Evolutionary conservation across 768 basidiomycete species (phyloP).

Genomic region (Dacryopinax spathularia): DNA sequence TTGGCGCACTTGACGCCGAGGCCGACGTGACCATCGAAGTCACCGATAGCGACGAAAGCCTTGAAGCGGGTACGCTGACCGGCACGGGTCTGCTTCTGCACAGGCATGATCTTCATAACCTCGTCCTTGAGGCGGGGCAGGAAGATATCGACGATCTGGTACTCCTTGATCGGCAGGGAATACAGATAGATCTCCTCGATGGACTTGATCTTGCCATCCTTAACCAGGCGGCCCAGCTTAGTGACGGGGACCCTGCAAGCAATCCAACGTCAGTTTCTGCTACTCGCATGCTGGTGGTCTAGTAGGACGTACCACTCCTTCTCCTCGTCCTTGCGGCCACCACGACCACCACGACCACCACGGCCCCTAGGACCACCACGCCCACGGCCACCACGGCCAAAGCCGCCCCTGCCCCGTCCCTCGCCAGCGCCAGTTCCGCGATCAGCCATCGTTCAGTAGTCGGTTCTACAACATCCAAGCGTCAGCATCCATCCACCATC

Average conservation of each 20-base stretch:
- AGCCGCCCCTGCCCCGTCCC: slow-evolving; percentile 75
- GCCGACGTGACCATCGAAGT: slow-evolving; percentile 96
- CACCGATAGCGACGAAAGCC: slow-evolving; percentile 98
- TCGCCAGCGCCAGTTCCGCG: slow-evolving; percentile 43
- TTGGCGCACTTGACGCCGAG: slow-evolving; percentile 99
- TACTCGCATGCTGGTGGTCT: not conserved
- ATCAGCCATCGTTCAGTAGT: not conserved
- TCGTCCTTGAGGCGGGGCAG: slow-evolving; percentile 98
- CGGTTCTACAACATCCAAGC: slow-evolving; percentile 15
- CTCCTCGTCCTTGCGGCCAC: slow-evolving; percentile 98
- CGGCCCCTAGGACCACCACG: slow-evolving; percentile 54
- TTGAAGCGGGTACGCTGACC: slow-evolving; percentile 99
- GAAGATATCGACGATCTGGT: slow-evolving; percentile 99
- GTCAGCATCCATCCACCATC: not conserved
- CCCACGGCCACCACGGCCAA: slow-evolving; percentile 60
- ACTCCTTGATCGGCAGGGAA: slow-evolving; percentile 99
- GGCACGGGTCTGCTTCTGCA: slow-evolving; percentile 99
- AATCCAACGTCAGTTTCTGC: not conserved
- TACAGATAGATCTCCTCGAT: slow-evolving; percentile 99
- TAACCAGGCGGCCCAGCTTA: slow-evolving; percentile 96
- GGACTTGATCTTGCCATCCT: slow-evolving; percentile 99
- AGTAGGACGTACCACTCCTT: slow-evolving; percentile 76
- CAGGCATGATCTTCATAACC: slow-evolving; percentile 99
- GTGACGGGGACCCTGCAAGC: slow-evolving; percentile 79
- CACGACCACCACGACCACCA: slow-evolving; percentile 32